These are phyloP conservation scores for Leishmania gerbilli DNA, from an alignment of 208 protist genomes.

Conservation along the genomic window DNA sequence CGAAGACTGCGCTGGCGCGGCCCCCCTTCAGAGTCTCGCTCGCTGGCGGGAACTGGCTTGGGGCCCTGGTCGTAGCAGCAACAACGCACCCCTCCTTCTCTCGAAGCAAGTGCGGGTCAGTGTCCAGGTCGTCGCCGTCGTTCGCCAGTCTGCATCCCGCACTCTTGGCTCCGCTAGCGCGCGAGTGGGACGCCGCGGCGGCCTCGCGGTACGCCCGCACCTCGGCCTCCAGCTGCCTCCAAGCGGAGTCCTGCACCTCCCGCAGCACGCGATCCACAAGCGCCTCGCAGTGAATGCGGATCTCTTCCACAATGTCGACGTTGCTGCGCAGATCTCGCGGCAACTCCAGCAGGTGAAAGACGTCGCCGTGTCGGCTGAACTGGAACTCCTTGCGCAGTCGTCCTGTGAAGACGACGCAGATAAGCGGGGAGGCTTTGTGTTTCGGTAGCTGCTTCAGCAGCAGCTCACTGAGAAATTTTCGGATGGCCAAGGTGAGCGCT, in stretches of 20 bases:
- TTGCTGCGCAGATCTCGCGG: conserved; percentile 43
- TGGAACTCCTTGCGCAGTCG: conserved; percentile 53
- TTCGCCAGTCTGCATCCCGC: background rate
- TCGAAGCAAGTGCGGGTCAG: background rate
- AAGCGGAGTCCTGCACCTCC: conserved; percentile 37
- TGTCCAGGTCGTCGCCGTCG: background rate
- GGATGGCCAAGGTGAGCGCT: conserved; percentile 66
- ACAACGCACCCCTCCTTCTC: background rate
- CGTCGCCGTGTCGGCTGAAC: conserved; percentile 50
- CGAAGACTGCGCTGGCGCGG: background rate
- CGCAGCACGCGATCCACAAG: conserved; percentile 58
- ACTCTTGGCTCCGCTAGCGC: background rate
- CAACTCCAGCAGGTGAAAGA: conserved; percentile 77
- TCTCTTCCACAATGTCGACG: conserved; percentile 58
- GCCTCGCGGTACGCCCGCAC: conserved; percentile 23
- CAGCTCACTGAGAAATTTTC: conserved; percentile 76
- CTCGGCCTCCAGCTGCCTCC: conserved; percentile 25
- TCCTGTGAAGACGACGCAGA: conserved; percentile 77
- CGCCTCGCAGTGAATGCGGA: conserved; percentile 71
- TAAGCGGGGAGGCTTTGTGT: conserved; percentile 63
- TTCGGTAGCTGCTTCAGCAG: conserved; percentile 66
- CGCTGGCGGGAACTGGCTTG: background rate
- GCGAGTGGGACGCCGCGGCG: background rate
- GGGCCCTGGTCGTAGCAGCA: background rate
- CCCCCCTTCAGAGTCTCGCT: background rate